A percentile compares a stretch with the other conserved stretches of the same genome.
Conservation (phyloP, 345 rosid genomes). For the Dovyalis caffra region DNA sequence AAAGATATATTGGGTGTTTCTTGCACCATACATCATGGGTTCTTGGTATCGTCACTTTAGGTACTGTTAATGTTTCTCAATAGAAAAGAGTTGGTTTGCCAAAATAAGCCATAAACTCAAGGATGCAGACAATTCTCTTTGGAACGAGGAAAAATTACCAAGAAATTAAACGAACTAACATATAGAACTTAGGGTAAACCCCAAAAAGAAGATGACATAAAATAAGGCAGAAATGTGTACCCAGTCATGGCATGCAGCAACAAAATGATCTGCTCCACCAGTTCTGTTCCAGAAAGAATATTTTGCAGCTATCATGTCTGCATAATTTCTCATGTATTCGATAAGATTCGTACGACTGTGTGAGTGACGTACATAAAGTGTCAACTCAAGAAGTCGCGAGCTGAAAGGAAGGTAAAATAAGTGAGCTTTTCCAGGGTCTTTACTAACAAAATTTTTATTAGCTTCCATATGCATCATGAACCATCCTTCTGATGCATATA, state of each 20-base stretch:
- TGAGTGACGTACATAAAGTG: constrained; percentile 68
- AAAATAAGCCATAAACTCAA: not conserved
- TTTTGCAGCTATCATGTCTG: constrained; percentile 53
- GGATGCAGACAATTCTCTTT: not conserved
- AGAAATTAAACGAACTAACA: not conserved
- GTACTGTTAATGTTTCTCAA: not conserved
- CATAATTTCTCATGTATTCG: constrained; percentile 50
- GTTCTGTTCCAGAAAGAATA: constrained; percentile 84
- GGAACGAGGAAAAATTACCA: not conserved
- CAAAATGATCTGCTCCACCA: constrained; percentile 83
- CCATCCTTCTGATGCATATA: constrained; percentile 98
- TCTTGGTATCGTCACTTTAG: not conserved
- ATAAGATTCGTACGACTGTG: constrained; percentile 68
- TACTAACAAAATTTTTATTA: constrained; percentile 57
- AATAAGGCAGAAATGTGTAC: constrained; percentile 32
- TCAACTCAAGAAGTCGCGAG: constrained; percentile 70
- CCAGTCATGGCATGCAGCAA: constrained; percentile 96
- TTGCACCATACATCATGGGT: not conserved
- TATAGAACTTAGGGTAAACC: not conserved
- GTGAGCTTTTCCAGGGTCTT: constrained; percentile 63
- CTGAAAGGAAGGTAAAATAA: constrained; percentile 87
- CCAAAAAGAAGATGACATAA: not conserved
- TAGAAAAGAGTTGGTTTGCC: not conserved
- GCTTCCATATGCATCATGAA: constrained; percentile 77
- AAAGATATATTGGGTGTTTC: not conserved